phyloP scores from a whole-genome alignment of 129 eudicot genomes.

The Pseudognaphalium luteoalbum region DNA sequence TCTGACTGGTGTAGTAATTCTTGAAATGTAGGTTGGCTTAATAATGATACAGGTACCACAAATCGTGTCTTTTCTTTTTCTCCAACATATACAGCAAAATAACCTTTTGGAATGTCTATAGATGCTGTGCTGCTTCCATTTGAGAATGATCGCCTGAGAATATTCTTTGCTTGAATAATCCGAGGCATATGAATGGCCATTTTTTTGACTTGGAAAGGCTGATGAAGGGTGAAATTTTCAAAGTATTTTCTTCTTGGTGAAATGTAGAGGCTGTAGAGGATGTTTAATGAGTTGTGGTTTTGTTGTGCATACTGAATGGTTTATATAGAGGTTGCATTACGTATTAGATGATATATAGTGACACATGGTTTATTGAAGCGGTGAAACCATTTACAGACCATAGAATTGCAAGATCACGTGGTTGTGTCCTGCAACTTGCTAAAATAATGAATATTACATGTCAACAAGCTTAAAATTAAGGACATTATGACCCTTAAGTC shows the following conservation, averaged over 20 bases:
- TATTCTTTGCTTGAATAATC: slow-evolving; percentile 23
- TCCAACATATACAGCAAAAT: slow-evolving; percentile 35
- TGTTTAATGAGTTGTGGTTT: neutral
- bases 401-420: neutral
- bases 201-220: neutral
- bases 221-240: neutral
- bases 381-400: neutral
- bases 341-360: neutral
- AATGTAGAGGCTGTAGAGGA: neutral
- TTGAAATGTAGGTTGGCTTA: neutral
- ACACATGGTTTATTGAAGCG: neutral
- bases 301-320: neutral
- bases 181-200: slow-evolving; percentile 24
- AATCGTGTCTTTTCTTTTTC: neutral
- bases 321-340: neutral
- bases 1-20: neutral
- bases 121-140: neutral
- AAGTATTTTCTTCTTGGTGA: neutral
- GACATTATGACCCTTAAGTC: neutral
- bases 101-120: slow-evolving; percentile 42
- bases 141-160: slow-evolving; percentile 14
- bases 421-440: neutral
- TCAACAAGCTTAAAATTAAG: no score
- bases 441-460: neutral
- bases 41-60: neutral